A percentile compares a stretch with the other conserved stretches of the same genome.
Evolutionary conservation across 352 stramenopile species (phyloP).

Genomic region (Bremia lactucae): DNA sequence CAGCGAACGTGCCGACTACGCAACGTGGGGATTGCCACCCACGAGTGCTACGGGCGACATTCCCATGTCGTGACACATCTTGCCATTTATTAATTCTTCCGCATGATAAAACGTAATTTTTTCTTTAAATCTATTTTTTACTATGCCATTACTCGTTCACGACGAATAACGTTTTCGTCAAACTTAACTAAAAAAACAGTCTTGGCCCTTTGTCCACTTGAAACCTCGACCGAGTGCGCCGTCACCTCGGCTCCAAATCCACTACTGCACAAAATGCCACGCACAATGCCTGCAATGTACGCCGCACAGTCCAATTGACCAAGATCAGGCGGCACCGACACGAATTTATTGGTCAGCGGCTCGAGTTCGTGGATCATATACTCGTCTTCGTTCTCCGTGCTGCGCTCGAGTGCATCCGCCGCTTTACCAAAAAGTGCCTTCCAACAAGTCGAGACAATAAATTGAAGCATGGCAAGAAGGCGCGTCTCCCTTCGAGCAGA

Average conservation of each 20-base stretch:
- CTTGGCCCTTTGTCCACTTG: constrained; percentile 51
- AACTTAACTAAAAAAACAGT: constrained; percentile 86
- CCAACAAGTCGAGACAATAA: constrained; percentile 91
- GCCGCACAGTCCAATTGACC: constrained; percentile 93
- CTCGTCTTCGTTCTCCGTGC: constrained; percentile 96
- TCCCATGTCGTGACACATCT: constrained; percentile 37
- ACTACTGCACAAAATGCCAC: constrained; percentile 78
- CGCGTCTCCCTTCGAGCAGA: constrained; percentile 67
- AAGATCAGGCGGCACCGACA: constrained; percentile 92
- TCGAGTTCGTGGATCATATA: constrained; percentile 96
- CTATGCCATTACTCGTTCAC: constrained; percentile 58
- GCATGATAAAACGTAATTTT: too few relatives aligned
- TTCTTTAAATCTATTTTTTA: too few relatives aligned
- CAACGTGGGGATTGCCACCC: constrained; percentile 47
- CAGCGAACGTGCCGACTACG: constrained; percentile 70
- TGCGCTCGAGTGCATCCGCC: constrained; percentile 92
- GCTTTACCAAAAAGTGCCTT: constrained; percentile 95
- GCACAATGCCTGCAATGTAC: constrained; percentile 93
- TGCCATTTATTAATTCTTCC: too few relatives aligned
- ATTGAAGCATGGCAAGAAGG: constrained; percentile 85
- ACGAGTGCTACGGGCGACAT: constrained; percentile 30
- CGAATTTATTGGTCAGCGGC: constrained; percentile 93
- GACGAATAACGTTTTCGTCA: constrained; percentile 69
- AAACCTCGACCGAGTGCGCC: constrained; percentile 62
- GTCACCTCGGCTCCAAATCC: constrained; percentile 75